These are phyloP conservation scores for Malus hybrid DNA, from an alignment of 331 rosid species.

Conservation along the genomic window DNA sequence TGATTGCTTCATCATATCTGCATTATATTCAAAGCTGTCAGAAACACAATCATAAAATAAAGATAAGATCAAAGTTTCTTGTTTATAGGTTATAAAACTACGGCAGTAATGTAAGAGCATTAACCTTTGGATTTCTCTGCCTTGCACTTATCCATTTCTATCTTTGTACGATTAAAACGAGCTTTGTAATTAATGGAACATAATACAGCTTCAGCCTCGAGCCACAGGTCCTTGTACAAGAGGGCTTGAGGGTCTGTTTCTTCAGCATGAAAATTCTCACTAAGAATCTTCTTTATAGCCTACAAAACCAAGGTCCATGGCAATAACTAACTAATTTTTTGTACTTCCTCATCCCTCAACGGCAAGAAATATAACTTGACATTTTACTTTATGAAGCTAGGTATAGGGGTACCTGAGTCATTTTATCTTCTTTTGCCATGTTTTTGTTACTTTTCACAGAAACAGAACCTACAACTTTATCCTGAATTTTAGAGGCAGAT, in stretches of 20 bases:
- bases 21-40: slow-evolving; percentile 21
- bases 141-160: slow-evolving; percentile 52
- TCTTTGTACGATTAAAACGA: slow-evolving; percentile 62
- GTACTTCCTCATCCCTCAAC: background rate
- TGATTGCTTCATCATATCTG: slow-evolving; percentile 28
- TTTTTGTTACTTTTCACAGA: slow-evolving; percentile 25
- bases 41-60: slow-evolving; percentile 9
- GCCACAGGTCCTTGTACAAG: slow-evolving; percentile 83
- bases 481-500: slow-evolving; percentile 21
- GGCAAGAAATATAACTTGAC: background rate
- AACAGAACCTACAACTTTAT: slow-evolving; percentile 21
- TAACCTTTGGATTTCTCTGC: slow-evolving; percentile 43
- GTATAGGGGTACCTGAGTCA: slow-evolving; percentile 51
- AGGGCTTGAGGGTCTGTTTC: slow-evolving; percentile 42
- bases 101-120: background rate
- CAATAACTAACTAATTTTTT: slow-evolving; percentile 5
- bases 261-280: slow-evolving; percentile 54
- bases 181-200: slow-evolving; percentile 60
- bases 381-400: background rate
- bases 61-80: slow-evolving; percentile 1
- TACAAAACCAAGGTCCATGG: slow-evolving; percentile 20
- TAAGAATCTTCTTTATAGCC: slow-evolving; percentile 70
- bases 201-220: slow-evolving; percentile 89
- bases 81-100: background rate
- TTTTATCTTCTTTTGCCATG: slow-evolving; percentile 43